Conservation (phyloP, 2,329 filamentous ascomycete species). For the Fusarium brachygibbosum region DNA sequence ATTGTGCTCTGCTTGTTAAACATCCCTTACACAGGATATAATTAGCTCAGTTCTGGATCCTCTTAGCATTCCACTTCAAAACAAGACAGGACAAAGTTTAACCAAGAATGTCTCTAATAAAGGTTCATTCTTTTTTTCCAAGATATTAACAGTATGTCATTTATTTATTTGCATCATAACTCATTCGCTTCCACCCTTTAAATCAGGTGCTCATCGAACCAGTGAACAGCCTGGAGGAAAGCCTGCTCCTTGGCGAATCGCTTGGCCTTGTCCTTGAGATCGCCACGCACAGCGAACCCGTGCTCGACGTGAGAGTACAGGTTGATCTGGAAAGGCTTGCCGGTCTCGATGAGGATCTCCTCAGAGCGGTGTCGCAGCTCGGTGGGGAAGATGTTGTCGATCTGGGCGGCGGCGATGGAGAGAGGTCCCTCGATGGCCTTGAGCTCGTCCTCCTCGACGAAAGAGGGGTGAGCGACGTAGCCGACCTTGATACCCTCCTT, state of each 20-base stretch:
- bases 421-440: constrained; percentile 68
- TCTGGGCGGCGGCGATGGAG: constrained; percentile 74
- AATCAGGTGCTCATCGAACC: constrained; percentile 72
- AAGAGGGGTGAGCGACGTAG: constrained; percentile 74
- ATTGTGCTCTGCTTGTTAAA: too few relatives aligned
- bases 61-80: constrained; percentile 15
- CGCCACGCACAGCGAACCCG: constrained; percentile 79
- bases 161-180: constrained; percentile 1
- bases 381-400: constrained; percentile 69
- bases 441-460: constrained; percentile 71
- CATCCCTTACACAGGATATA: neutral
- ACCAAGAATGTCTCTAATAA: neutral
- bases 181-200: neutral
- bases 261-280: constrained; percentile 64
- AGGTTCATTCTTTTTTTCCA: neutral
- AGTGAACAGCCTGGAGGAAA: constrained; percentile 80
- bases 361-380: constrained; percentile 70
- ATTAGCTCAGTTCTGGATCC: too few relatives aligned
- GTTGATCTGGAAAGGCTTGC: constrained; percentile 74
- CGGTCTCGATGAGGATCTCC: constrained; percentile 67
- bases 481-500: constrained; percentile 68
- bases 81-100: constrained; percentile 15
- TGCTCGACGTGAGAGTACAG: constrained; percentile 78
- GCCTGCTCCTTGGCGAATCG: constrained; percentile 84
- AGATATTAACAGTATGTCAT: neutral